These are phyloP conservation scores for Xylaria sp. DNA, from an alignment of 2,329 filamentous ascomycete genomes.

Conservation along the genomic window DNA sequence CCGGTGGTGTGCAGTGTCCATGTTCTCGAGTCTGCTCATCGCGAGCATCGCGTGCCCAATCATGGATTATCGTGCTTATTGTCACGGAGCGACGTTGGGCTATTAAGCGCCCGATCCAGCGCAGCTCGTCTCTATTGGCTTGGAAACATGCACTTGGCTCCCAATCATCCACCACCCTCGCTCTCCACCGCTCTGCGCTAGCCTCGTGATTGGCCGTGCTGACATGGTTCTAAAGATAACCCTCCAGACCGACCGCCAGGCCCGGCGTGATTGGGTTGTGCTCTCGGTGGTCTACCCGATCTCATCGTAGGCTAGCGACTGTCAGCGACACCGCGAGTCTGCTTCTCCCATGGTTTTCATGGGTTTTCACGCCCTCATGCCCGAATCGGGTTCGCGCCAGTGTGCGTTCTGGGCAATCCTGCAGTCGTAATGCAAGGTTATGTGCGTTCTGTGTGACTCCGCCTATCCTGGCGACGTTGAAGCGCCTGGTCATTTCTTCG, in stretches of 20 bases:
- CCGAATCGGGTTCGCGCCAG: constrained; percentile 43
- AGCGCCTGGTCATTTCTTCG: constrained; percentile 44
- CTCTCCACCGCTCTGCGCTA: constrained; percentile 42
- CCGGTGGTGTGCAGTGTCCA: constrained; percentile 17
- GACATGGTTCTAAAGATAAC: constrained; percentile 47
- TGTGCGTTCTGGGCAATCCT: constrained; percentile 44
- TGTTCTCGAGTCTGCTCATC: constrained; percentile 21
- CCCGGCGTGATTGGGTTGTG: constrained; percentile 43
- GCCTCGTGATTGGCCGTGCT: constrained; percentile 39
- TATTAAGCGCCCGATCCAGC: constrained; percentile 48
- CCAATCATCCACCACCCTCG: constrained; percentile 41
- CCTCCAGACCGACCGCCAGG: constrained; percentile 33
- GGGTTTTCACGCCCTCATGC: constrained; percentile 43
- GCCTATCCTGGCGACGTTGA: constrained; percentile 37
- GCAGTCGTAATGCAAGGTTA: constrained; percentile 41
- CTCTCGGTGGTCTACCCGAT: constrained; percentile 33
- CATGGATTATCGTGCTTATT: constrained; percentile 23
- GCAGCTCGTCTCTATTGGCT: constrained; percentile 44
- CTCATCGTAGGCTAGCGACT: constrained; percentile 33
- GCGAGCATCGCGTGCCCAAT: constrained; percentile 38
- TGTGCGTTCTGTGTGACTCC: constrained; percentile 42
- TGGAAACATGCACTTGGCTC: constrained; percentile 39
- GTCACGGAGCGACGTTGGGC: constrained; percentile 37
- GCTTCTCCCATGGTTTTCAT: constrained; percentile 42
- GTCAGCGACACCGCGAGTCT: constrained; percentile 41